These are phyloP conservation scores for Leccinellum luteum DNA, from an alignment of 768 basidiomycete species.

Conservation along the genomic window DNA sequence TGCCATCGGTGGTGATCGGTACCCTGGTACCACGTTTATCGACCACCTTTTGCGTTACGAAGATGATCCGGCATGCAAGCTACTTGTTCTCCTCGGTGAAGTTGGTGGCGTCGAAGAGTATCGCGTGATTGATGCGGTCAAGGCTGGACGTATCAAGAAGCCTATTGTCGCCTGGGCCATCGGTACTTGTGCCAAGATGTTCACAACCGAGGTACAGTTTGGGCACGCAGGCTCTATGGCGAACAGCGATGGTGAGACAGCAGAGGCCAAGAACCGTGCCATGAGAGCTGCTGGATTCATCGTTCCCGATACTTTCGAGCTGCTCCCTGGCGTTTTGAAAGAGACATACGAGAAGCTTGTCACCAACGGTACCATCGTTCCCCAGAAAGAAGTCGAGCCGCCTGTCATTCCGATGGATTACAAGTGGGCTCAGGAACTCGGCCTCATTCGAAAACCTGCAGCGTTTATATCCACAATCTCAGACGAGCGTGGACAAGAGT, in stretches of 20 bases:
- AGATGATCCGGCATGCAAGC: constrained; percentile 95
- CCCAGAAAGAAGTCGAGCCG: constrained; percentile 78
- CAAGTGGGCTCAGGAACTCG: constrained; percentile 99
- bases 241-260: constrained; percentile 96
- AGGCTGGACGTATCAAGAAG: constrained; percentile 90
- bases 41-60: constrained; percentile 98
- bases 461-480: constrained; percentile 99
- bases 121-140: constrained; percentile 97
- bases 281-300: constrained; percentile 96
- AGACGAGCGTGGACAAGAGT: constrained; percentile 98
- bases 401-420: constrained; percentile 99
- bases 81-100: constrained; percentile 98
- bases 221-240: constrained; percentile 99
- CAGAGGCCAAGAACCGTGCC: constrained; percentile 94
- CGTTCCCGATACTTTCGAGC: constrained; percentile 97
- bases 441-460: constrained; percentile 97
- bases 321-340: constrained; percentile 81
- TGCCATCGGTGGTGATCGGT: constrained; percentile 98
- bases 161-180: constrained; percentile 99
- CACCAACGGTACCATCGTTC: constrained; percentile 58
- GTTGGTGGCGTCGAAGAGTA: constrained; percentile 99
- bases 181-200: constrained; percentile 99
- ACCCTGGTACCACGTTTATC: constrained; percentile 98
- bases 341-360: constrained; percentile 86
- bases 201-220: constrained; percentile 98